phyloP scores from a whole-genome alignment of 805 yeast species.

The Nakazawaea ambrosiae region DNA sequence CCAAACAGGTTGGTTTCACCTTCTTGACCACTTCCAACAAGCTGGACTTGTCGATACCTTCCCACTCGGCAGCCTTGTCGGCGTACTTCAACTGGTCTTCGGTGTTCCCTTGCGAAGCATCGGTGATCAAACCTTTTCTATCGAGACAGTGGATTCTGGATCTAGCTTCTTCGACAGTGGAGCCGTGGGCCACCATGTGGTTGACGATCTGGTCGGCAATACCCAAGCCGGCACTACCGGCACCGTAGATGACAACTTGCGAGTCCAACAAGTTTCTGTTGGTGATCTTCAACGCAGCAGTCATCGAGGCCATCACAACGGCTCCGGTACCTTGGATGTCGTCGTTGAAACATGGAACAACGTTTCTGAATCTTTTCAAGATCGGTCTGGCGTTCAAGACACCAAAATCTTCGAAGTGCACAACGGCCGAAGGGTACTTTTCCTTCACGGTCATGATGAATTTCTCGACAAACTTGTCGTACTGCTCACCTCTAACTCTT shows the following conservation, averaged over 20 bases:
- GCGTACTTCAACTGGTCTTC: conserved; percentile 69
- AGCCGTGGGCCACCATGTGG: conserved; percentile 80
- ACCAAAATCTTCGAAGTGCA: conserved; percentile 97
- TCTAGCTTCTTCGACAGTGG: conserved; percentile 68
- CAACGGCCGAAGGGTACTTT: conserved; percentile 82
- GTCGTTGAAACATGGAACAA: conserved; percentile 88
- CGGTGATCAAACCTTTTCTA: conserved; percentile 71
- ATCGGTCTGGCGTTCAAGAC: conserved; percentile 83
- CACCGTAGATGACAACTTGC: conserved; percentile 79
- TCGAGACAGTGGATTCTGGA: conserved; percentile 74
- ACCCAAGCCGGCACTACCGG: conserved; percentile 96
- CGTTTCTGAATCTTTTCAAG: conserved; percentile 65
- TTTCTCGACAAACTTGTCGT: conserved; percentile 77
- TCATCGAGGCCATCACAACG: conserved; percentile 90
- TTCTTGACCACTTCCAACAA: conserved; percentile 59
- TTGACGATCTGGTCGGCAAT: conserved; percentile 90
- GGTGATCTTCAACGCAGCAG: conserved; percentile 83
- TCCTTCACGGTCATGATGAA: conserved; percentile 66
- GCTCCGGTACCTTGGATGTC: conserved; percentile 99
- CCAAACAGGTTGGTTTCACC: conserved; percentile 84
- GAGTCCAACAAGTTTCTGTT: conserved; percentile 57
- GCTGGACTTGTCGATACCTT: conserved; percentile 61
- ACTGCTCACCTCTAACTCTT: conserved; percentile 80
- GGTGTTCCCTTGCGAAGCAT: conserved; percentile 38
- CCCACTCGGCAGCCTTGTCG: conserved; percentile 66